Evolutionary conservation across 371 early-diverging fungal genomes (phyloP), one percentile per base, ranked within the genome.

Genomic region (Rhizopus sp.): DNA sequence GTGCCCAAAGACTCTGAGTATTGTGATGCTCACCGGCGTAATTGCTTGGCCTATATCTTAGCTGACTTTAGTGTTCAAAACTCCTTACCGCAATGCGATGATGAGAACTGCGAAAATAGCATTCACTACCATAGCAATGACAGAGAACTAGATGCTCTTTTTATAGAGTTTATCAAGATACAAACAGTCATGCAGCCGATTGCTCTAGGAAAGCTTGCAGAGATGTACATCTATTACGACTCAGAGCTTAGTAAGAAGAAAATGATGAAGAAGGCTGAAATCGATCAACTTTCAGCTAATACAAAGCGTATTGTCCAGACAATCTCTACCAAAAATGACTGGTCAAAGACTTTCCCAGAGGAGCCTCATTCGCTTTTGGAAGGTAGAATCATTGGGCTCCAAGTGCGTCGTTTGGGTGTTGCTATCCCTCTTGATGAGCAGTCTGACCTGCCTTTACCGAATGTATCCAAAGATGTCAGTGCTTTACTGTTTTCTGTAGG

Each of bases 161-260:
- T 76, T 51, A 63, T 93, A 2, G 68, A 75, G 23, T 60, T 92
- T 32, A 51, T 73, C 8, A 83, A 86, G 53, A 73, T 90, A 7
- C 88, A 87, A 55, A 86, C 87, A 0, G 82, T 91, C 7, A 84
- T 91, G 87, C 92, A 90, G 46, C 92, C 92, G 0, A 84, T 81
- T 59, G 89, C 92, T 0, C 64, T 92, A 0, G 88, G 88, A 15
- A 82, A 80, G 42, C 68, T 90, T 13, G 80, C 86, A 3, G 91
- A 90, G 40, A 73, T 88, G 57, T 82, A 85, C 29, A 71, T 87
- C 12, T 90, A 84, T 59, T 92, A 89, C 60, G 78, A 81, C 15
- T 69, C 82, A 4, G 91, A 91, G 53, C 77, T 92, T 30, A 77
- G 80, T 12, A 81, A 63, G 68, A 78, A 66, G 78, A 86, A 75